A percentile compares a stretch with the other conserved stretches of the same genome.
These are phyloP conservation scores for Chondrostereum purpureum DNA, from an alignment of 1,284 basidiomycete genomes.

Conservation along the genomic window DNA sequence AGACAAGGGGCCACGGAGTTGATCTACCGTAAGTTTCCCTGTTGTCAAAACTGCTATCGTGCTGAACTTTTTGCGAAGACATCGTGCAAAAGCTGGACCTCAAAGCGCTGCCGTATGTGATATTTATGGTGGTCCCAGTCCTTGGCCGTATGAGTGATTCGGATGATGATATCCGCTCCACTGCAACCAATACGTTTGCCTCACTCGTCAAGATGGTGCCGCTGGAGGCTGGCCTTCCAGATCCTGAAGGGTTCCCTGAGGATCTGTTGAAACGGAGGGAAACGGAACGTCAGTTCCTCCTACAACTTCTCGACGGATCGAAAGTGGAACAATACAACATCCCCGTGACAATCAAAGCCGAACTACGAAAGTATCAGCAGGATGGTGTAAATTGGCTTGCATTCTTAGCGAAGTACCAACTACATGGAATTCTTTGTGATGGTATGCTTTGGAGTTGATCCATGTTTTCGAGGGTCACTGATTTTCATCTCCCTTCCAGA, in stretches of 20 bases:
- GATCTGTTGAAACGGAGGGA: constrained; percentile 87
- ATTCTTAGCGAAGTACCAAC: constrained; percentile 94
- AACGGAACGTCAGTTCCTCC: constrained; percentile 86
- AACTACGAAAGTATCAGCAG: constrained; percentile 94
- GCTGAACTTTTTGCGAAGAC: constrained; percentile 41
- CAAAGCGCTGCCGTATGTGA: constrained; percentile 93
- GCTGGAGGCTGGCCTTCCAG: constrained; percentile 92
- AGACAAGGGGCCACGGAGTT: constrained; percentile 89
- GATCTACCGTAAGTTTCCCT: constrained; percentile 70
- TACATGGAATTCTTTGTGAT: constrained; percentile 98
- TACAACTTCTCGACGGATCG: constrained; percentile 89
- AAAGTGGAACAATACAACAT: constrained; percentile 92
- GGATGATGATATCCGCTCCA: constrained; percentile 86
- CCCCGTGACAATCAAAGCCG: constrained; percentile 87
- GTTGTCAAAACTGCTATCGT: constrained; percentile 1
- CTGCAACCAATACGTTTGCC: constrained; percentile 95
- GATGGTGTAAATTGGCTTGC: constrained; percentile 99
- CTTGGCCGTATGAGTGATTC: constrained; percentile 97
- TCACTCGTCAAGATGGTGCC: constrained; percentile 99
- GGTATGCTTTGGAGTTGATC: constrained; percentile 57
- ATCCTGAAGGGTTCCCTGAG: constrained; percentile 88
- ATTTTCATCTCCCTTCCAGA: constrained; percentile 44
- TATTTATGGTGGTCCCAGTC: constrained; percentile 95
- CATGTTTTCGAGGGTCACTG: background rate
- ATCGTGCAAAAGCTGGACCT: constrained; percentile 90